These are phyloP conservation scores for Tylopilus plumbeoviolaceoides DNA, from an alignment of 768 basidiomycete genomes.

Conservation along the genomic window DNA sequence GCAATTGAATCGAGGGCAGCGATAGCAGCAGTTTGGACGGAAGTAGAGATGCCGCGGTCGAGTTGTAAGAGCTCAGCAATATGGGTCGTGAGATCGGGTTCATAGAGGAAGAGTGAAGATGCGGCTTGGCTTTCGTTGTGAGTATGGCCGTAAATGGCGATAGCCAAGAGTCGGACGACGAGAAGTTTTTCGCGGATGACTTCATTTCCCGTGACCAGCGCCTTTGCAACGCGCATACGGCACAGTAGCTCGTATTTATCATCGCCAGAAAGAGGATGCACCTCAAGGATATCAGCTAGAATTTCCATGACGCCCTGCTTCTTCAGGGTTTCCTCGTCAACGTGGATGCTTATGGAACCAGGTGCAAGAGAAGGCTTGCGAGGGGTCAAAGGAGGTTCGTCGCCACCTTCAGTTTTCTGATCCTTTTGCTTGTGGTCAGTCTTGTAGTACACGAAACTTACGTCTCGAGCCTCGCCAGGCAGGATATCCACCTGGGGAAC, in stretches of 20 bases:
- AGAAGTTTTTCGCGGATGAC: conserved; percentile 76
- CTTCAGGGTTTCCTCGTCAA: conserved; percentile 57
- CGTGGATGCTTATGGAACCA: conserved; percentile 57
- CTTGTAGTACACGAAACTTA: conserved; percentile 78
- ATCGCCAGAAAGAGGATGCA: conserved; percentile 64
- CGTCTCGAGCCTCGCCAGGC: conserved; percentile 71
- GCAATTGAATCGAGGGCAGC: conserved; percentile 88
- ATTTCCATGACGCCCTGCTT: conserved; percentile 69
- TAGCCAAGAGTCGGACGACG: conserved; percentile 75
- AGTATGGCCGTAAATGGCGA: conserved; percentile 89
- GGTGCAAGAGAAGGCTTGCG: conserved; percentile 42
- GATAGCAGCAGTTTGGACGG: conserved; percentile 81
- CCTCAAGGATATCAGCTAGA: conserved; percentile 67
- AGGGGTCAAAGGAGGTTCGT: conserved; percentile 44
- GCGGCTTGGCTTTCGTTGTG: conserved; percentile 75
- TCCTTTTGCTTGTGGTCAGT: conserved; percentile 51
- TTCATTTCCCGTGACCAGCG: conserved; percentile 54
- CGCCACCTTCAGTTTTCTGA: conserved; percentile 40
- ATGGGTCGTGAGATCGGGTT: conserved; percentile 87
- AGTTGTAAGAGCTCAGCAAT: conserved; percentile 87
- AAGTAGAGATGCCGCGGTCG: conserved; percentile 63
- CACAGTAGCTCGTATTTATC: conserved; percentile 89
- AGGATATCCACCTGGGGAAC: conserved; percentile 53
- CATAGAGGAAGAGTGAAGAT: conserved; percentile 85
- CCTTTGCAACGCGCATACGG: conserved; percentile 76